Evolutionary conservation across 2,329 filamentous ascomycete genomes (phyloP).

Genomic region (Aureobasidium subglaciale): DNA sequence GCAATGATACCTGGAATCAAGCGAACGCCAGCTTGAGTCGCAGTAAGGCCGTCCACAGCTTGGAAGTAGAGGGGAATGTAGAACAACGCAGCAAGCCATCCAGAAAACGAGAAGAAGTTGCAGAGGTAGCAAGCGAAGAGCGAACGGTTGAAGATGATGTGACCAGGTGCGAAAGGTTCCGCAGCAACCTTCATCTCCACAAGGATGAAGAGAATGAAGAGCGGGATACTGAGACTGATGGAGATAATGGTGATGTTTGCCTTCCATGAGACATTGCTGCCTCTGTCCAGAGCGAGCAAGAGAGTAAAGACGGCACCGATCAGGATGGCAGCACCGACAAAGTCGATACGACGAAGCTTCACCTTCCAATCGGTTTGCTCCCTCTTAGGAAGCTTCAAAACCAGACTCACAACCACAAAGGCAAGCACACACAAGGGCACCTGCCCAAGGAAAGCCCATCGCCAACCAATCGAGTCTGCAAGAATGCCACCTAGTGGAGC

Average conservation of each 20-base stretch:
- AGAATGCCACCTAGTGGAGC: constrained; percentile 64
- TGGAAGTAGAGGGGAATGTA: constrained; percentile 76
- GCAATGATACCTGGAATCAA: constrained; percentile 60
- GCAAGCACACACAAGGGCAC: constrained; percentile 61
- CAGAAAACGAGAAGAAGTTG: constrained; percentile 65
- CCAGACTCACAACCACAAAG: constrained; percentile 55
- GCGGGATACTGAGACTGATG: constrained; percentile 47
- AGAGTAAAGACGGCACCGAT: constrained; percentile 59
- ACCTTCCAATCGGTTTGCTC: constrained; percentile 56
- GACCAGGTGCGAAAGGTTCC: constrained; percentile 68
- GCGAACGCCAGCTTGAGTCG: constrained; percentile 56
- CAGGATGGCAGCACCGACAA: constrained; percentile 61
- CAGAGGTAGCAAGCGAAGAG: constrained; percentile 62
- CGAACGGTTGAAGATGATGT: constrained; percentile 61
- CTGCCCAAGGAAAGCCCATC: constrained; percentile 69
- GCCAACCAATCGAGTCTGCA: constrained; percentile 68
- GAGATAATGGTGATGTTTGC: constrained; percentile 51
- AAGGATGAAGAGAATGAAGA: constrained; percentile 61
- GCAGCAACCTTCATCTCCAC: constrained; percentile 61
- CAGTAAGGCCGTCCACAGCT: constrained; percentile 57
- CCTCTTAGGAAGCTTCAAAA: constrained; percentile 53
- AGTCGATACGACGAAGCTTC: constrained; percentile 64
- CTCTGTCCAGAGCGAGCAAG: constrained; percentile 63
- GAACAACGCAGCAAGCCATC: constrained; percentile 55
- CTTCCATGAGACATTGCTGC: constrained; percentile 64